Evolutionary conservation across 306 rosid species (phyloP).

Genomic region (Vicia faba): DNA sequence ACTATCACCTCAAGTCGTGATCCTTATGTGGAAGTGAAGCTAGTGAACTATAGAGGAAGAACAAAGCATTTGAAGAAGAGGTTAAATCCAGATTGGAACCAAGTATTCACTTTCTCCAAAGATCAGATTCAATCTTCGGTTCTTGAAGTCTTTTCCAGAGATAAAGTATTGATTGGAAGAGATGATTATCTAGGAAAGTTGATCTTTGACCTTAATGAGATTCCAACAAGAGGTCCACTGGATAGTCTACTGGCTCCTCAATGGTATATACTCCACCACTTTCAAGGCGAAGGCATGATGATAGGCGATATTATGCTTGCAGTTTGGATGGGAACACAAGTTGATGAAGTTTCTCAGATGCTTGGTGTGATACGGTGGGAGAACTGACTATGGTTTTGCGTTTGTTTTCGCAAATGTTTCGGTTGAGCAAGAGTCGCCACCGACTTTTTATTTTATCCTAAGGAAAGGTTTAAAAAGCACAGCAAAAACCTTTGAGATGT

Average conservation of each 20-base stretch:
- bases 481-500: too few species aligned
- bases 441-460: too few species aligned
- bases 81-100: constrained; percentile 82
- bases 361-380: too few species aligned
- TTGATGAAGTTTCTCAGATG: constrained; percentile 85
- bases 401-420: too few species aligned
- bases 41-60: constrained; percentile 84
- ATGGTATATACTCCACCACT: constrained; percentile 72
- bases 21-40: constrained; percentile 82
- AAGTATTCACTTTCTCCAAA: constrained; percentile 84
- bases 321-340: constrained; percentile 94
- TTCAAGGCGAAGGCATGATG: constrained; percentile 62
- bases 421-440: too few species aligned
- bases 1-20: constrained; percentile 65
- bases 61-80: constrained; percentile 72
- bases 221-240: constrained; percentile 87
- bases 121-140: constrained; percentile 70
- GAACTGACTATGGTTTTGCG: too few species aligned
- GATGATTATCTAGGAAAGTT: constrained; percentile 80
- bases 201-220: constrained; percentile 74
- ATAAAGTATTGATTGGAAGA: constrained; percentile 77
- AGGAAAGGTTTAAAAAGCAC: too few species aligned
- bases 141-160: constrained; percentile 77
- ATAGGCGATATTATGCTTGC: constrained; percentile 83
- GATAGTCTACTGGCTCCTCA: constrained; percentile 88